phyloP scores from a whole-genome alignment of 2,329 filamentous ascomycete species.

The Apiospora phragmitis region DNA sequence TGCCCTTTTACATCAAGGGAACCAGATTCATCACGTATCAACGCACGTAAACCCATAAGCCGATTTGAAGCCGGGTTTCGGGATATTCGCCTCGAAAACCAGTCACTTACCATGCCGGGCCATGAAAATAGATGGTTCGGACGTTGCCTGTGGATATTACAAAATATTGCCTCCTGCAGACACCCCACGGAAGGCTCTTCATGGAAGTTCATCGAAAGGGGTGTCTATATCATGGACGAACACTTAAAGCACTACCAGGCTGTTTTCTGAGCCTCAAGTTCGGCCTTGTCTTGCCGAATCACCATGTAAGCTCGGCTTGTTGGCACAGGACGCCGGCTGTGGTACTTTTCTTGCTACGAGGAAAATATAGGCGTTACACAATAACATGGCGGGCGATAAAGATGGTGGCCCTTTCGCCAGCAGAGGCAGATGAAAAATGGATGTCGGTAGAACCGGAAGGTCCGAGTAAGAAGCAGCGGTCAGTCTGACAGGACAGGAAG shows the following conservation, averaged over 20 bases:
- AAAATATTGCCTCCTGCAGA: neutral
- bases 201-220: neutral
- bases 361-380: neutral
- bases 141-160: neutral
- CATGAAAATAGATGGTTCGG: neutral
- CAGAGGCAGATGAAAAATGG: neutral
- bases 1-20: neutral
- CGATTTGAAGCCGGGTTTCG: neutral
- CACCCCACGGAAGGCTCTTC: neutral
- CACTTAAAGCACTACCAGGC: too few relatives aligned
- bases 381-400: neutral
- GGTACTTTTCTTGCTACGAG: neutral
- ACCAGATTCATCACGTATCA: neutral
- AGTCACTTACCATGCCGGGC: neutral
- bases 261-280: neutral
- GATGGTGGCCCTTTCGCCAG: neutral
- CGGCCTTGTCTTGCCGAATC: neutral
- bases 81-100: neutral
- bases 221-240: neutral
- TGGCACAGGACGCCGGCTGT: neutral
- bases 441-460: neutral
- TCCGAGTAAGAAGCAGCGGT: constrained; percentile 5
- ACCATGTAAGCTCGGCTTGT: neutral
- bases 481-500: constrained; percentile 6
- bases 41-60: neutral